Evolutionary conservation across 192 early-diverging fungal genomes (phyloP).

Genomic region (Fimicolochytrium jonesii): DNA sequence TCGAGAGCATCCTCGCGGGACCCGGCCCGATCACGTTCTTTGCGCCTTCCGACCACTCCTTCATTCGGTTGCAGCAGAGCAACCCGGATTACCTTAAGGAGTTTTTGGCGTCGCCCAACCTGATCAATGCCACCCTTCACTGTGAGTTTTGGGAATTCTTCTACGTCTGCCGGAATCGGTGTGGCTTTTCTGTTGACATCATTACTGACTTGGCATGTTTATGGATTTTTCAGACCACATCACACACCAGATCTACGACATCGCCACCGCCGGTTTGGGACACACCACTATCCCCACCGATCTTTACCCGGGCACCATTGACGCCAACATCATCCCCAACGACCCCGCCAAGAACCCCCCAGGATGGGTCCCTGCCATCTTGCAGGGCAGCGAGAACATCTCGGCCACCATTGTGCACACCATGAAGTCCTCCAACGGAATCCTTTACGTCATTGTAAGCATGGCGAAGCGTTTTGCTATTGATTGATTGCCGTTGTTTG

Average conservation of each 20-base stretch:
- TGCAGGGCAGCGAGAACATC: background rate
- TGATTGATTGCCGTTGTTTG: too few relatives aligned
- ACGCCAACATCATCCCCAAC: background rate
- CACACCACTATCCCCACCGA: background rate
- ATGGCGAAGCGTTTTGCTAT: too few relatives aligned
- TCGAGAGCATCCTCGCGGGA: background rate
- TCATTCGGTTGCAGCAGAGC: background rate
- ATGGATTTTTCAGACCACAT: conserved; percentile 1
- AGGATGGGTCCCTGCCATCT: background rate
- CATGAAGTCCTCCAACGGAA: conserved; percentile 8
- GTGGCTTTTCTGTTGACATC: too few relatives aligned
- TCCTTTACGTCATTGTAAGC: conserved; percentile 4
- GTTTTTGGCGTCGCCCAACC: background rate
- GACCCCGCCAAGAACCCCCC: background rate
- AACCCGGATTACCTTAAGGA: background rate
- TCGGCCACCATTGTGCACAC: conserved; percentile 5
- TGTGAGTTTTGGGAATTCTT: conserved; percentile 1
- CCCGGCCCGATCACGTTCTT: conserved; percentile 2
- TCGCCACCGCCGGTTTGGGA: background rate
- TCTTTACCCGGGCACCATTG: background rate
- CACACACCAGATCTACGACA: conserved; percentile 1
- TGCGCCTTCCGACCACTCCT: conserved; percentile 6
- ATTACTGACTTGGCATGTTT: too few relatives aligned
- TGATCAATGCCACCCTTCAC: conserved; percentile 4
- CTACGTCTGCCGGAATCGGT: too few relatives aligned